These are phyloP conservation scores for Tricholoma bakamatsutake DNA, from an alignment of 768 basidiomycete species.

Conservation along the genomic window DNA sequence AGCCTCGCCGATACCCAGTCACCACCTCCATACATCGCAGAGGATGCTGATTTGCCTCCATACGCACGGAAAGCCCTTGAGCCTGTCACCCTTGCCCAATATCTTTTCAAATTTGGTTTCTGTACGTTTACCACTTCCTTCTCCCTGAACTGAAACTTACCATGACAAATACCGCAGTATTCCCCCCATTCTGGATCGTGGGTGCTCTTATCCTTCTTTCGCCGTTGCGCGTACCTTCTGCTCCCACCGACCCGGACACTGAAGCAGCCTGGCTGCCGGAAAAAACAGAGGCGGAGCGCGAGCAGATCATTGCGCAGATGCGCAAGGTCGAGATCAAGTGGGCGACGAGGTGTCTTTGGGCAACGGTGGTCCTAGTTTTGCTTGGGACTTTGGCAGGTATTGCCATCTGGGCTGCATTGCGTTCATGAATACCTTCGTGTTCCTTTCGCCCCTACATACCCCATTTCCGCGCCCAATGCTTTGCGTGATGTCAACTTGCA, in stretches of 20 bases:
- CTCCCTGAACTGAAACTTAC: conserved; percentile 1
- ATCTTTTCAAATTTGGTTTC: conserved; percentile 60
- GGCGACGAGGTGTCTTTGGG: conserved; percentile 51
- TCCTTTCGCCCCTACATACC: not conserved
- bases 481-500: not conserved
- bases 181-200: conserved; percentile 57
- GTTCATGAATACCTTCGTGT: conserved; percentile 9
- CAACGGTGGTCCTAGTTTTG: conserved; percentile 41
- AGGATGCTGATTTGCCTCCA: conserved; percentile 31
- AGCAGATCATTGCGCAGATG: conserved; percentile 40
- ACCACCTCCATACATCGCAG: conserved; percentile 36
- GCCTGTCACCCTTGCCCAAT: conserved; percentile 50
- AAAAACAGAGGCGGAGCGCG: conserved; percentile 47
- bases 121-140: conserved; percentile 30
- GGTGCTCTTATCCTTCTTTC: conserved; percentile 51
- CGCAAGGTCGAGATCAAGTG: conserved; percentile 47
- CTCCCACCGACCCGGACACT: conserved; percentile 12
- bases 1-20: conserved; percentile 22
- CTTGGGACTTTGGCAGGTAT: conserved; percentile 27
- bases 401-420: conserved; percentile 26
- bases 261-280: conserved; percentile 47
- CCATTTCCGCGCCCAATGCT: not conserved
- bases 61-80: conserved; percentile 35
- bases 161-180: conserved; percentile 33
- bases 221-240: conserved; percentile 40